Conservation (phyloP, 345 rosid genomes). For the Passiflora organensis region DNA sequence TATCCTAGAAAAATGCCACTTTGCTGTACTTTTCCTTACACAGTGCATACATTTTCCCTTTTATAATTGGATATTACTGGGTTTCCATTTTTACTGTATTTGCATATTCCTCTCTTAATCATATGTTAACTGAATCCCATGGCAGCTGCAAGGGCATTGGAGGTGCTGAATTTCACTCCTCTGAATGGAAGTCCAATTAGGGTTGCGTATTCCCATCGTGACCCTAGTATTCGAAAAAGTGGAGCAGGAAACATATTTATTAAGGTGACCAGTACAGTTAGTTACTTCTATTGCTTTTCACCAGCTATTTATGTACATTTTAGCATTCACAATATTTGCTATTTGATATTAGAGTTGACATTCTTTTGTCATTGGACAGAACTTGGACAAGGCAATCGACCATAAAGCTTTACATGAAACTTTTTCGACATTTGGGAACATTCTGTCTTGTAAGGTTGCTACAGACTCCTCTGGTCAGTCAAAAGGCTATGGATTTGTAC, state of each 20-base stretch:
- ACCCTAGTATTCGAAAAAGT: slow-evolving; percentile 27
- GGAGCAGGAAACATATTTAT: slow-evolving; percentile 25
- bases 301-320: neutral
- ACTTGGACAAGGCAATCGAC: slow-evolving; percentile 23
- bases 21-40: too few relatives aligned
- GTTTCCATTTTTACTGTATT: too few relatives aligned
- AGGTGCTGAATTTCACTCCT: slow-evolving; percentile 23
- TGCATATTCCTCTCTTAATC: too few relatives aligned
- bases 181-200: slow-evolving; percentile 22
- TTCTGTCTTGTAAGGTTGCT: slow-evolving; percentile 24
- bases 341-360: neutral
- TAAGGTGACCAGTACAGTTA: slow-evolving; percentile 9
- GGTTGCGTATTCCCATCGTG: slow-evolving; percentile 27
- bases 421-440: slow-evolving; percentile 22
- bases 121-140: neutral
- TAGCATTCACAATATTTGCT: neutral
- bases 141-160: slow-evolving; percentile 28
- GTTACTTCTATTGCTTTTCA: neutral
- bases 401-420: slow-evolving; percentile 23
- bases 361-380: slow-evolving; percentile 7
- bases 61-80: too few relatives aligned
- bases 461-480: slow-evolving; percentile 26
- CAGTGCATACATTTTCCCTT: too few relatives aligned
- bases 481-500: slow-evolving; percentile 24
- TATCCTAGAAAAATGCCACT: too few relatives aligned